Base-by-base conservation (phyloP, 1,139 yeast genomes). In the Meyerozyma athensensis region DNA sequence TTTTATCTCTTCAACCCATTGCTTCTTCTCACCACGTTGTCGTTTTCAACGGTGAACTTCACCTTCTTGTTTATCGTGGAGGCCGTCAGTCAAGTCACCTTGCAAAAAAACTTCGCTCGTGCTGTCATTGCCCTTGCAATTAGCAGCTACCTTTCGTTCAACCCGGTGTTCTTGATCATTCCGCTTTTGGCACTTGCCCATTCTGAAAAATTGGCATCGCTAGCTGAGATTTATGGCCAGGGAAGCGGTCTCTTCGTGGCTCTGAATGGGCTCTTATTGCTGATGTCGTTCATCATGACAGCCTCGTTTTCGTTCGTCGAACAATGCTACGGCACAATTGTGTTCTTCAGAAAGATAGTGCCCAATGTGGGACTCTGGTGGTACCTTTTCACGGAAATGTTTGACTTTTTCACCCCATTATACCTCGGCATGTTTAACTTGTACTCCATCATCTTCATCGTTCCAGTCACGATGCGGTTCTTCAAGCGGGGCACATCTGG, bases 361-460 rank as follows among this genome's bases (percentile, higher is more conserved):
- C 96, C 96, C 17, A 89, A 89, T 58, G 63, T 92, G 45, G 98
- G 98, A 0, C 68, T 92, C 28, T 92, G 99, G 99, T 92, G 99
- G 99, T 92, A 92, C 64, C 79, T 90, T 50, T 92, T 92, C 66
- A 84, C 94, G 20, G 98, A 92, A 58, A 86, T 92, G 81, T 92
- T 92, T 63, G 94, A 83, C 39, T 86, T 81, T 53, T 92, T 92
- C 68, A 74, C 84, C 20, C 81, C 87, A 13, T 89, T 92, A 56
- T 92, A 86, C 65, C 65, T 82, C 30, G 81, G 89, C 8, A 81
- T 89, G 19, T 94, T 90, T 74, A 92, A 89, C 53, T 52, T 90
- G 34, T 87, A 81, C 59, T 63, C 80, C n/a, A 65, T 77, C 21
- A 63, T 82, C 2, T 86, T 86, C 55, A 69, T 84, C 4, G 43